These are phyloP conservation scores for Zygotorulaspora mrakii DNA, from an alignment of 1,139 yeast species.

Conservation along the genomic window DNA sequence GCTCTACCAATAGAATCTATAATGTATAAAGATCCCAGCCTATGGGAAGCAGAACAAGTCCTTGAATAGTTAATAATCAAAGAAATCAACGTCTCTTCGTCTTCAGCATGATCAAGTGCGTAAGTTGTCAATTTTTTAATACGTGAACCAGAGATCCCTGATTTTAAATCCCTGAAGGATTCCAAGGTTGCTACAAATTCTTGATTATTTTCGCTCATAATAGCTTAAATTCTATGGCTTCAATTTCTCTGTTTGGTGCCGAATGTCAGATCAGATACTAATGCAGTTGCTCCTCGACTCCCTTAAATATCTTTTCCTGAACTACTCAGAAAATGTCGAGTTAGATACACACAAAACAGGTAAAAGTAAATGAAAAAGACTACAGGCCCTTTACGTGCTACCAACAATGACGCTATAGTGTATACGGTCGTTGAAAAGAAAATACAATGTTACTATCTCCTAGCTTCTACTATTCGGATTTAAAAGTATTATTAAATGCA, in stretches of 20 bases:
- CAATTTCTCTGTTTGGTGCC: too few species aligned
- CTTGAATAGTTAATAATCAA: constrained; percentile 53
- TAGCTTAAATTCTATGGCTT: too few species aligned
- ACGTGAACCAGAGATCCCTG: constrained; percentile 95
- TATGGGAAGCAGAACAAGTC: constrained; percentile 73
- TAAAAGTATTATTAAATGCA: background rate
- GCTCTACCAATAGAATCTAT: constrained; percentile 90
- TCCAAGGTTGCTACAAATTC: constrained; percentile 68
- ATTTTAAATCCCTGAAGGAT: constrained; percentile 70
- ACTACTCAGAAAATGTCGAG: constrained; percentile 10
- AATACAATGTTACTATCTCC: constrained; percentile 6
- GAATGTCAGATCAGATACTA: constrained; percentile 1
- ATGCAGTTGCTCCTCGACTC: constrained; percentile 3
- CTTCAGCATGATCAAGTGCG: constrained; percentile 65
- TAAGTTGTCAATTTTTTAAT: constrained; percentile 78
- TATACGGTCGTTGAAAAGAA: constrained; percentile 1
- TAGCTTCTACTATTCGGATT: constrained; percentile 2
- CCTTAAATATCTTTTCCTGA: constrained; percentile 6
- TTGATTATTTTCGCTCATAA: constrained; percentile 37
- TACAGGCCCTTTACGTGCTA: constrained; percentile 11
- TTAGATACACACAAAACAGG: constrained; percentile 8
- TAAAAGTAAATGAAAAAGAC: constrained; percentile 7
- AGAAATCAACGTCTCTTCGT: constrained; percentile 32
- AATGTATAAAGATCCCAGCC: constrained; percentile 85
- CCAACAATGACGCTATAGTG: constrained; percentile 2